Evolutionary conservation across 192 early-diverging fungal genomes (phyloP).

Genomic region (Gryganskiella cystojenkinii): DNA sequence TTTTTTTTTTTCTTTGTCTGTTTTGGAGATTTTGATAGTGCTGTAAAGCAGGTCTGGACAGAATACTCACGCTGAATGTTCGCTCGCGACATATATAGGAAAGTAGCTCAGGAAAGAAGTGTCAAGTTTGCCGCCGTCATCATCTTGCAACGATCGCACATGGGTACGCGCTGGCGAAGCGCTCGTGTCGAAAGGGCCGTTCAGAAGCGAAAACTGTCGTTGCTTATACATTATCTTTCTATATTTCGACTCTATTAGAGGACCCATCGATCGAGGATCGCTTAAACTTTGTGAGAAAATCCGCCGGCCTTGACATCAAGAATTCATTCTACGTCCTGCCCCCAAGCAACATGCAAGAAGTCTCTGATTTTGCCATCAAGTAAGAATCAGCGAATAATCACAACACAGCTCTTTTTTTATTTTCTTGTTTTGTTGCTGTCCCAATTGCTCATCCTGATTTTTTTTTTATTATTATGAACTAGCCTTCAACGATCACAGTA

Average conservation of each 20-base stretch:
- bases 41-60: neutral
- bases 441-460: conserved; percentile 2
- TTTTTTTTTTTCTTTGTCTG: too few relatives aligned
- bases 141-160: conserved; percentile 63
- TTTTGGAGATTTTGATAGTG: too few relatives aligned
- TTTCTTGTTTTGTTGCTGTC: neutral
- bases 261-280: conserved; percentile 77
- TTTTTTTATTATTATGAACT: neutral
- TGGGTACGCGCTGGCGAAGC: conserved; percentile 57
- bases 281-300: conserved; percentile 69
- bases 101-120: conserved; percentile 68
- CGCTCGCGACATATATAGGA: conserved; percentile 55
- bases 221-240: neutral
- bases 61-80: neutral
- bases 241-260: conserved; percentile 51
- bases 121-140: conserved; percentile 81
- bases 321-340: conserved; percentile 76
- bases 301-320: conserved; percentile 74
- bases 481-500: conserved; percentile 75
- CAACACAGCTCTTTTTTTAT: neutral
- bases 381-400: conserved; percentile 52
- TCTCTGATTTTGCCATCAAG: conserved; percentile 72
- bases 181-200: neutral
- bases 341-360: conserved; percentile 56
- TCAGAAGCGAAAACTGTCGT: neutral